Evolutionary conservation across 352 stramenopile species (phyloP).

Genomic region (Globisporangium echinulatum): DNA sequence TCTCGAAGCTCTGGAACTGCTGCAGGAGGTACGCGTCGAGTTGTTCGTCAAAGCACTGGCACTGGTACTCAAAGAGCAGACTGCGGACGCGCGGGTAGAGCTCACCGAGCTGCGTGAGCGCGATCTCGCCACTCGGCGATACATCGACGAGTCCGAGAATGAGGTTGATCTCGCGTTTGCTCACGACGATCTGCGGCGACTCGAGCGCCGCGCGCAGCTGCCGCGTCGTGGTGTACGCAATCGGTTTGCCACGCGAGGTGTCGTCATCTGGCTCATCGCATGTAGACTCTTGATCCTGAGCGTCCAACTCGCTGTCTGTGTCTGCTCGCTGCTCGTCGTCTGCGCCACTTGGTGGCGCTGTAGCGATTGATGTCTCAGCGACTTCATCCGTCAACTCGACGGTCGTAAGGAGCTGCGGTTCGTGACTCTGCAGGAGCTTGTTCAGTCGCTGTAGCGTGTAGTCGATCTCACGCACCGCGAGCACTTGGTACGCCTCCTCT

Average conservation of each 20-base stretch:
- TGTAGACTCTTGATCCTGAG: neutral
- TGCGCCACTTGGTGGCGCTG: neutral
- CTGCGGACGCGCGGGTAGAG: slow-evolving; percentile 40
- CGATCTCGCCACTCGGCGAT: slow-evolving; percentile 19
- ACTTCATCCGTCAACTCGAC: slow-evolving; percentile 1
- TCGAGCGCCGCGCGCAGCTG: slow-evolving; percentile 47
- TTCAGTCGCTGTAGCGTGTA: slow-evolving; percentile 38
- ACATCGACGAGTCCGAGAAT: slow-evolving; percentile 30
- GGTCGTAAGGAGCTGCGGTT: slow-evolving; percentile 4
- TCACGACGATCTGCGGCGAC: slow-evolving; percentile 45
- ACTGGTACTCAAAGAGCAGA: slow-evolving; percentile 57
- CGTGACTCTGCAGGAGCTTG: slow-evolving; percentile 27
- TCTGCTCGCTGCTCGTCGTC: slow-evolving; percentile 4
- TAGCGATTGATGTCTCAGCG: slow-evolving; percentile 13
- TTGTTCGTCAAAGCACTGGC: slow-evolving; percentile 32
- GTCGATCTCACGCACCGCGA: slow-evolving; percentile 24
- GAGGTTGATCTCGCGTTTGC: slow-evolving; percentile 52
- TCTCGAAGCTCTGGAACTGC: slow-evolving; percentile 48
- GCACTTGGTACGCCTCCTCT: slow-evolving; percentile 25
- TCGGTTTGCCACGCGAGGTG: slow-evolving; percentile 9
- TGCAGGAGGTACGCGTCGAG: slow-evolving; percentile 35
- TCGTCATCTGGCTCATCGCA: slow-evolving; percentile 2
- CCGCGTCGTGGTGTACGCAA: slow-evolving; percentile 27
- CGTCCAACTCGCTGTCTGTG: slow-evolving; percentile 6
- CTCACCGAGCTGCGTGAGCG: slow-evolving; percentile 28